Conservation (phyloP, 768 basidiomycete species). For the Pulveroboletus sp. region DNA sequence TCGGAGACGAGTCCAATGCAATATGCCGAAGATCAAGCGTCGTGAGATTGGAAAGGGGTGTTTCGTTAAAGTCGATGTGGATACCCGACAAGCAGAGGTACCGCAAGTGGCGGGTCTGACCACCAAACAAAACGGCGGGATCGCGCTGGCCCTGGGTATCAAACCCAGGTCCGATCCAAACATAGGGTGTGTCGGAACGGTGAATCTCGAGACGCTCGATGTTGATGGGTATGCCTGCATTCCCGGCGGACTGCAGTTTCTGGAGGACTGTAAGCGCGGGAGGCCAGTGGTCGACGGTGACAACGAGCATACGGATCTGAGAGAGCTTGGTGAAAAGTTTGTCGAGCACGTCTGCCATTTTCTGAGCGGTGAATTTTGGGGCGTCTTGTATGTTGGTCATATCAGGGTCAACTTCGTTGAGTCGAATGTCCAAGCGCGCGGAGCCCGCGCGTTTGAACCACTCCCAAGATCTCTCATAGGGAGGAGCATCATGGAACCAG, state of each 20-base stretch:
- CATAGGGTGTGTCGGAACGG: constrained; percentile 47
- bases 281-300: constrained; percentile 56
- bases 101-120: constrained; percentile 40
- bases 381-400: constrained; percentile 25
- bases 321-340: constrained; percentile 49
- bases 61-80: constrained; percentile 55
- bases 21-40: constrained; percentile 65
- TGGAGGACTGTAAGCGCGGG: constrained; percentile 50
- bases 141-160: constrained; percentile 32
- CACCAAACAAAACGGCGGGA: constrained; percentile 51
- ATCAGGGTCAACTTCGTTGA: constrained; percentile 42
- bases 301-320: constrained; percentile 58
- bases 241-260: constrained; percentile 40
- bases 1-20: constrained; percentile 50
- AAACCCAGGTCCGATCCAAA: constrained; percentile 44
- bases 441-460: constrained; percentile 59
- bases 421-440: constrained; percentile 58
- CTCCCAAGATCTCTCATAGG: constrained; percentile 49
- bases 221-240: constrained; percentile 34
- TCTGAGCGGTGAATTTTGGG: constrained; percentile 36
- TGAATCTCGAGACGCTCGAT: constrained; percentile 69
- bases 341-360: constrained; percentile 50
- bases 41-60: constrained; percentile 51
- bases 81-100: constrained; percentile 58
- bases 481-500: constrained; percentile 54